Percentiles rank a stretch among this genome's conserved stretches.
Evolutionary conservation across 805 yeast species (phyloP).

Genomic region (Lipomyces orientalis): DNA sequence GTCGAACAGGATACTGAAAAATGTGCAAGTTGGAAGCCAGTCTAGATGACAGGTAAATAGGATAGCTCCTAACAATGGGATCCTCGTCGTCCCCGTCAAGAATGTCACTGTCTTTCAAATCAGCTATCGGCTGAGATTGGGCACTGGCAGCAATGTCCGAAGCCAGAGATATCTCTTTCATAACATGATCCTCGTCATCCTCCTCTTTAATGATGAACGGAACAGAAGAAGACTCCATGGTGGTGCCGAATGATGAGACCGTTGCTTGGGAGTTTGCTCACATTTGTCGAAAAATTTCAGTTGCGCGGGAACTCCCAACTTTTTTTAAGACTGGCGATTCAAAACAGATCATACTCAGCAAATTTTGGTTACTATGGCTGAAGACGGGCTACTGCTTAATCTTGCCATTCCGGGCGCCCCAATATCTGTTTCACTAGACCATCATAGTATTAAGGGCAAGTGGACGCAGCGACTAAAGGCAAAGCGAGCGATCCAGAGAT

Average conservation of each 20-base stretch:
- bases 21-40: slow-evolving; percentile 48
- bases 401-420: slow-evolving; percentile 56
- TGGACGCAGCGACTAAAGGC: slow-evolving; percentile 82
- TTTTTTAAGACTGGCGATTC: no score
- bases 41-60: slow-evolving; percentile 54
- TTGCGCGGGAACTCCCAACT: no score
- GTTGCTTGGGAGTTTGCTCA: neutral
- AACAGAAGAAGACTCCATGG: slow-evolving; percentile 8
- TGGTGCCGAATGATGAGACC: neutral
- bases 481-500: slow-evolving; percentile 47
- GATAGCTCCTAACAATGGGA: slow-evolving; percentile 66
- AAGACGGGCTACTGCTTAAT: slow-evolving; percentile 78
- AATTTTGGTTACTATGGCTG: slow-evolving; percentile 45
- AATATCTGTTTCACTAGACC: slow-evolving; percentile 41
- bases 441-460: slow-evolving; percentile 62
- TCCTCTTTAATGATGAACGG: slow-evolving; percentile 20
- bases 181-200: slow-evolving; percentile 7
- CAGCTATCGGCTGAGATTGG: neutral
- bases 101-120: neutral
- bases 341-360: no score
- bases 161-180: neutral
- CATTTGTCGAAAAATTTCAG: neutral
- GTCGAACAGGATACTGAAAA: slow-evolving; percentile 68
- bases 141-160: neutral
- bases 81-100: slow-evolving; percentile 50